These are phyloP conservation scores for carrot (Daucus carota) DNA, from an alignment of 129 eudicot genomes.

Conservation along the genomic window DNA sequence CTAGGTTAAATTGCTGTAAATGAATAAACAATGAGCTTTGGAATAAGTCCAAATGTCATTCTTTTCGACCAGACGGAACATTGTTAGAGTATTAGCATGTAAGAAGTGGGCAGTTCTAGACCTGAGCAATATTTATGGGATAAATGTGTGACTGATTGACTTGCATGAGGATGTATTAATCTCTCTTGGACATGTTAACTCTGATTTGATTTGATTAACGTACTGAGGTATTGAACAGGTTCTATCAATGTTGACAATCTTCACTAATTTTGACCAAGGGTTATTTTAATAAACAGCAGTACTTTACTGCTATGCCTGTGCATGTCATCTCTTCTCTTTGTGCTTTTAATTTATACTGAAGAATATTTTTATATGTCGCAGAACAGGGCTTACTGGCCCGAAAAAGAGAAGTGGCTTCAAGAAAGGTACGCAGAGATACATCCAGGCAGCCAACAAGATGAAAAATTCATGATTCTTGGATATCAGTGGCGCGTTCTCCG, in stretches of 20 bases:
- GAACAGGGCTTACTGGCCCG: constrained; percentile 49
- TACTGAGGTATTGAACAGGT: neutral
- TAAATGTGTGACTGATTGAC: too few relatives aligned
- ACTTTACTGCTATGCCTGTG: neutral
- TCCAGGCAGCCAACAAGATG: constrained; percentile 29
- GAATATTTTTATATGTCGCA: constrained; percentile 18
- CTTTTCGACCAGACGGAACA: neutral
- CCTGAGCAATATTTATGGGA: too few relatives aligned
- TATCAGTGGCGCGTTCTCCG: constrained; percentile 88
- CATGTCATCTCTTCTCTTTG: neutral
- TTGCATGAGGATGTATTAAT: neutral
- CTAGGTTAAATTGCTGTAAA: neutral
- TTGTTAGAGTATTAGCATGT: neutral
- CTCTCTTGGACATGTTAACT: neutral
- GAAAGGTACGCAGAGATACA: constrained; percentile 49
- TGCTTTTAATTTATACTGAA: neutral
- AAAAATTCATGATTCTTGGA: constrained; percentile 45
- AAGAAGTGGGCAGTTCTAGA: neutral
- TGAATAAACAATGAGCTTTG: neutral
- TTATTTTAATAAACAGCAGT: neutral
- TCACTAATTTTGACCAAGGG: neutral
- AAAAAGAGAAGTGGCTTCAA: constrained; percentile 68
- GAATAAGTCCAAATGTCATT: neutral
- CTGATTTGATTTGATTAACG: too few relatives aligned
- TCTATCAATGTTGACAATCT: neutral